Evolutionary conservation across 2,329 filamentous ascomycete genomes (phyloP).

Genomic region (Orbilia blumenaviensis): DNA sequence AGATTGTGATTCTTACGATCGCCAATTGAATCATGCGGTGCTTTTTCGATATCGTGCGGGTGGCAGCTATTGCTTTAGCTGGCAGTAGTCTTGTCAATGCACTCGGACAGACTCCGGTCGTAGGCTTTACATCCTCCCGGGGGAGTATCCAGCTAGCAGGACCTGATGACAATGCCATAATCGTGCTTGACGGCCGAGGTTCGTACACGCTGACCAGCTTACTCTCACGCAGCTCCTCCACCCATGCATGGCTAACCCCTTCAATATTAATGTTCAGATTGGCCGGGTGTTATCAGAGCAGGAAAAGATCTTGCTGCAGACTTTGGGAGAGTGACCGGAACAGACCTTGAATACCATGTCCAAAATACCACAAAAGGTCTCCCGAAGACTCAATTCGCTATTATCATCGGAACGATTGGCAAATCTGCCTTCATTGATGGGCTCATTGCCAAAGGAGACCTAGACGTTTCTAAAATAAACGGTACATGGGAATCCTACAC

Average conservation of each 20-base stretch:
- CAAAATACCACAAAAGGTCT: constrained; percentile 45
- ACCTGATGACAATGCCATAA: constrained; percentile 34
- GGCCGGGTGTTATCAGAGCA: constrained; percentile 70
- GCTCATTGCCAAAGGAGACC: constrained; percentile 67
- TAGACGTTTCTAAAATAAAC: constrained; percentile 69
- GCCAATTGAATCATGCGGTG: constrained; percentile 46
- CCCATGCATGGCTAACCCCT: constrained; percentile 16
- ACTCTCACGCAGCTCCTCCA: no score
- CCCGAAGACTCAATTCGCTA: constrained; percentile 64
- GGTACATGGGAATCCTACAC: constrained; percentile 77
- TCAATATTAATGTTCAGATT: constrained; percentile 51
- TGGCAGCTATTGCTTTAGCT: constrained; percentile 43
- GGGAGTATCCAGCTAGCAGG: constrained; percentile 48
- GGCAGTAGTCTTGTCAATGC: constrained; percentile 44
- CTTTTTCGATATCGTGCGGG: constrained; percentile 39
- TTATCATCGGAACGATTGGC: constrained; percentile 75
- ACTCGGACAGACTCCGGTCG: constrained; percentile 45
- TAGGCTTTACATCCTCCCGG: constrained; percentile 36
- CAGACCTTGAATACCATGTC: constrained; percentile 50
- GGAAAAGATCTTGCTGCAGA: constrained; percentile 74
- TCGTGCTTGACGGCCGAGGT: constrained; percentile 51
- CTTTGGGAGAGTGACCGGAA: constrained; percentile 75
- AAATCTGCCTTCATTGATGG: constrained; percentile 71
- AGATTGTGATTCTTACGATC: constrained; percentile 30
- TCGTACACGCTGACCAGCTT: no score